phyloP scores from a whole-genome alignment of 805 yeast genomes.

The Kodamaea kakaduensis region DNA sequence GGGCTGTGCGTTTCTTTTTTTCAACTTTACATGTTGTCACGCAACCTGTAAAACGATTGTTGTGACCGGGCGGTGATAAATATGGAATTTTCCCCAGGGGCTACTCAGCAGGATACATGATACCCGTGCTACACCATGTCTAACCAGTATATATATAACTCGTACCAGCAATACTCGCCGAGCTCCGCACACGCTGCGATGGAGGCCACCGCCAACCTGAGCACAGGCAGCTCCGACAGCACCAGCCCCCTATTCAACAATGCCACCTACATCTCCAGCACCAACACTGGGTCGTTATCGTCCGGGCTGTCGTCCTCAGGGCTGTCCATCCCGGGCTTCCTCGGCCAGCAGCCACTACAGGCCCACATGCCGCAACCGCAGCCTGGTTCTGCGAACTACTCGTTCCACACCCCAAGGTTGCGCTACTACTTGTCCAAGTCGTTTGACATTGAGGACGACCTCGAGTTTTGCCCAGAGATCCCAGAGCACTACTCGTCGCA shows the following conservation, averaged over 20 bases:
- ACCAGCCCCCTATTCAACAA: slow-evolving; percentile 31
- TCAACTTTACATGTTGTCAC: background rate
- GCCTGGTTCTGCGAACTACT: slow-evolving; percentile 21
- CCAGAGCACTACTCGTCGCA: slow-evolving; percentile 26
- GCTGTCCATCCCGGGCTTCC: slow-evolving; percentile 1
- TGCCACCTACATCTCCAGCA: slow-evolving; percentile 19
- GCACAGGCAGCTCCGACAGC: slow-evolving; percentile 4
- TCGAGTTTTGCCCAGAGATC: slow-evolving; percentile 63
- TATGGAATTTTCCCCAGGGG: slow-evolving; percentile 1
- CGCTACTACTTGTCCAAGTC: slow-evolving; percentile 57
- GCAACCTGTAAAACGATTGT: background rate
- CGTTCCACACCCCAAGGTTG: slow-evolving; percentile 47
- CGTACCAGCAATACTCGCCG: slow-evolving; percentile 33
- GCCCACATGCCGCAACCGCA: slow-evolving; percentile 1
- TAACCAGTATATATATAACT: slow-evolving; percentile 34
- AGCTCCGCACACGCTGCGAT: slow-evolving; percentile 18
- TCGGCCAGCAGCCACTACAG: background rate
- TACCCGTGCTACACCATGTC: slow-evolving; percentile 20
- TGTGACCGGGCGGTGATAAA: slow-evolving; percentile 2
- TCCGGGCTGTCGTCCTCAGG: slow-evolving; percentile 5
- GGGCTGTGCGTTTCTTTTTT: background rate
- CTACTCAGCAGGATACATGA: slow-evolving; percentile 5
- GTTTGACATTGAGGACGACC: slow-evolving; percentile 59
- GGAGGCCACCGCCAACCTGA: slow-evolving; percentile 6
- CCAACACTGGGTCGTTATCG: slow-evolving; percentile 11